These are phyloP conservation scores for Aspergillus sp. DNA, from an alignment of 2,329 filamentous ascomycete genomes.

Conservation along the genomic window DNA sequence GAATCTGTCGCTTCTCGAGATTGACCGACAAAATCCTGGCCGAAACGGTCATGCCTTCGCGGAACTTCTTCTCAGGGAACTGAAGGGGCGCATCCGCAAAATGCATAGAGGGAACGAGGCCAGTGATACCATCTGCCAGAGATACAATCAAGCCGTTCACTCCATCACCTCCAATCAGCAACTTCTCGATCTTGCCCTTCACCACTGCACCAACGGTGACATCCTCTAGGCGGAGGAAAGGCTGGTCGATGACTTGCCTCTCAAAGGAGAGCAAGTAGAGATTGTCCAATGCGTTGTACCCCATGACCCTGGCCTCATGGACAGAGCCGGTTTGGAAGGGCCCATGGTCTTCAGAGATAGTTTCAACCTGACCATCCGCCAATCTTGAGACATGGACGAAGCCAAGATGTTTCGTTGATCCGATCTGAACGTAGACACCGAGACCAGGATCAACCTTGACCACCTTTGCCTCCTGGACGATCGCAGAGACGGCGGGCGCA, in stretches of 20 bases:
- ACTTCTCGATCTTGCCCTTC: slow-evolving; percentile 78
- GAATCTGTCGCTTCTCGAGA: slow-evolving; percentile 71
- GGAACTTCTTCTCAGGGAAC: slow-evolving; percentile 95
- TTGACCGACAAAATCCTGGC: slow-evolving; percentile 82
- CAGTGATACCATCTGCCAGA: slow-evolving; percentile 80
- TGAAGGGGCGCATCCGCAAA: slow-evolving; percentile 83
- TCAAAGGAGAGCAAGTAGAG: slow-evolving; percentile 84
- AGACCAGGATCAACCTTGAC: slow-evolving; percentile 75
- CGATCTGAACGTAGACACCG: slow-evolving; percentile 77
- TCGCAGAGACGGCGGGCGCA: slow-evolving; percentile 58
- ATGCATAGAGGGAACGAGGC: slow-evolving; percentile 85
- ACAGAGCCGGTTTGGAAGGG: slow-evolving; percentile 74
- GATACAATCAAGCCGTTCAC: slow-evolving; percentile 79
- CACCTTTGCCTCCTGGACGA: slow-evolving; percentile 75
- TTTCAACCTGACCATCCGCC: slow-evolving; percentile 85
- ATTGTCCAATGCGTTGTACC: slow-evolving; percentile 84
- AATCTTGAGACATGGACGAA: slow-evolving; percentile 95
- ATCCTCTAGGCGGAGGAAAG: slow-evolving; percentile 89
- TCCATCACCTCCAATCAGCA: slow-evolving; percentile 75
- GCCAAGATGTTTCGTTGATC: slow-evolving; percentile 64
- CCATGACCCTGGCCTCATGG: slow-evolving; percentile 78
- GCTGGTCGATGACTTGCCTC: slow-evolving; percentile 76
- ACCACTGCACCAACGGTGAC: slow-evolving; percentile 78
- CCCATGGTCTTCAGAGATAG: slow-evolving; percentile 72
- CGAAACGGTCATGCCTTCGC: slow-evolving; percentile 79